Conservation (phyloP, 2,329 filamentous ascomycete species). For the Dryadomyces quercus-mongolicae region DNA sequence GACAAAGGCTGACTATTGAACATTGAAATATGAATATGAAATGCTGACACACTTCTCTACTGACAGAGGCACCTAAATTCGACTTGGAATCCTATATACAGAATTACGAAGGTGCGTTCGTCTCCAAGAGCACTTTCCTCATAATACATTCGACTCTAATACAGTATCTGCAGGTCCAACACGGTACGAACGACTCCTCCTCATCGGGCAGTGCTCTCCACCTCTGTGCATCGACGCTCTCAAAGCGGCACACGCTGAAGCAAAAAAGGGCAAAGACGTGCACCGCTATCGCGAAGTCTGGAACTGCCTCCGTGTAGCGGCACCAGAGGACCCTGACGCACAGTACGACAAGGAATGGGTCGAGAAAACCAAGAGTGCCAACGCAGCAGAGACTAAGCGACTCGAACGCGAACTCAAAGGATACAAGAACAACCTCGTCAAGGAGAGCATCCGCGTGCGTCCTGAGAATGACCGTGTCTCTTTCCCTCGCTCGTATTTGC, state of each 20-base stretch:
- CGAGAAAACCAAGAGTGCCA: conserved; percentile 51
- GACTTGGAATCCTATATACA: conserved; percentile 84
- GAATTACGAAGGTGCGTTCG: conserved; percentile 64
- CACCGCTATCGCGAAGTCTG: conserved; percentile 57
- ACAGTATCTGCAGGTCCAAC: conserved; percentile 52
- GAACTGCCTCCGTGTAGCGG: conserved; percentile 48
- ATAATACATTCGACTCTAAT: neutral
- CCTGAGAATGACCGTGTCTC: neutral
- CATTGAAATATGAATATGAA: conserved; percentile 5
- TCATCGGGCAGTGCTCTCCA: conserved; percentile 70
- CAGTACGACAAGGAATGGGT: conserved; percentile 62
- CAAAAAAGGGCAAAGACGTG: conserved; percentile 65
- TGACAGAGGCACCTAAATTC: conserved; percentile 68
- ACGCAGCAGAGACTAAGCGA: conserved; percentile 58
- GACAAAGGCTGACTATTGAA: too few relatives aligned
- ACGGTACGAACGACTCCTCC: conserved; percentile 65
- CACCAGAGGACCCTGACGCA: conserved; percentile 57
- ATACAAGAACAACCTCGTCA: conserved; percentile 95
- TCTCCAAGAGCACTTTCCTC: too few relatives aligned
- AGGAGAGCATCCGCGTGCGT: conserved; percentile 83
- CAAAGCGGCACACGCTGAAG: conserved; percentile 62
- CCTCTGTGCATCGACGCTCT: conserved; percentile 70
- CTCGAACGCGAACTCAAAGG: conserved; percentile 76
- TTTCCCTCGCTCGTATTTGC: conserved; percentile 3
- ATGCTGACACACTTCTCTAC: neutral